phyloP scores from a whole-genome alignment of 1,139 yeast species.

The Suhomyces atakaporum region DNA sequence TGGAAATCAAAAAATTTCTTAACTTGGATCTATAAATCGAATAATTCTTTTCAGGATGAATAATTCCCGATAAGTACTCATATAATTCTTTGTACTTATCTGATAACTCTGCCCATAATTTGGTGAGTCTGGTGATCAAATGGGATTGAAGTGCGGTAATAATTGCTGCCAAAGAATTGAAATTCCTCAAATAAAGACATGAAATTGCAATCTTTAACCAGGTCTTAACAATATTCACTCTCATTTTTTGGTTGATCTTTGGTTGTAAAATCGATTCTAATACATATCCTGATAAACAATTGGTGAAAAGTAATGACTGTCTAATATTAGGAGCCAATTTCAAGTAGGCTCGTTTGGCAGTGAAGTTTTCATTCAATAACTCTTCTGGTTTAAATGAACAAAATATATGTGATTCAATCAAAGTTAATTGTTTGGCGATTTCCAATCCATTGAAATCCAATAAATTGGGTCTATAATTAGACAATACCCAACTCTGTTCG shows the following conservation, averaged over 20 bases:
- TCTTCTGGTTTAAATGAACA: slow-evolving; percentile 70
- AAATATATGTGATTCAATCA: slow-evolving; percentile 75
- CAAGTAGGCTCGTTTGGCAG: slow-evolving; percentile 61
- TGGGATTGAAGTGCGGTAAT: slow-evolving; percentile 84
- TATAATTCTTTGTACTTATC: slow-evolving; percentile 67
- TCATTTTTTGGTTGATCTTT: slow-evolving; percentile 46
- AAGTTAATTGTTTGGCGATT: slow-evolving; percentile 80
- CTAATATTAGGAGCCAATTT: slow-evolving; percentile 74
- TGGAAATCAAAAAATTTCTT: slow-evolving; percentile 53
- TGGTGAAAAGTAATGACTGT: slow-evolving; percentile 70
- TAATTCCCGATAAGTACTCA: slow-evolving; percentile 65
- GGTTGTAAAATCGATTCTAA: slow-evolving; percentile 73
- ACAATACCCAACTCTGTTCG: slow-evolving; percentile 50
- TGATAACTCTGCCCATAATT: slow-evolving; percentile 66
- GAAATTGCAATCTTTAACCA: slow-evolving; percentile 88
- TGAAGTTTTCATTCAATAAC: slow-evolving; percentile 70
- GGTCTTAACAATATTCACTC: slow-evolving; percentile 64
- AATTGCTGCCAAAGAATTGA: slow-evolving; percentile 86
- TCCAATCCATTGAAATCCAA: slow-evolving; percentile 78
- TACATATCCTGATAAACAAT: slow-evolving; percentile 79
- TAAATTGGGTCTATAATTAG: slow-evolving; percentile 53
- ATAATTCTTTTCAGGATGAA: slow-evolving; percentile 85
- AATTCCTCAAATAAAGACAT: slow-evolving; percentile 77
- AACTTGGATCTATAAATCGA: slow-evolving; percentile 70
- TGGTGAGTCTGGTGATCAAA: slow-evolving; percentile 65